These are phyloP conservation scores for Beauveria rudraprayagi DNA, from an alignment of 2,329 filamentous ascomycete genomes.

Conservation along the genomic window DNA sequence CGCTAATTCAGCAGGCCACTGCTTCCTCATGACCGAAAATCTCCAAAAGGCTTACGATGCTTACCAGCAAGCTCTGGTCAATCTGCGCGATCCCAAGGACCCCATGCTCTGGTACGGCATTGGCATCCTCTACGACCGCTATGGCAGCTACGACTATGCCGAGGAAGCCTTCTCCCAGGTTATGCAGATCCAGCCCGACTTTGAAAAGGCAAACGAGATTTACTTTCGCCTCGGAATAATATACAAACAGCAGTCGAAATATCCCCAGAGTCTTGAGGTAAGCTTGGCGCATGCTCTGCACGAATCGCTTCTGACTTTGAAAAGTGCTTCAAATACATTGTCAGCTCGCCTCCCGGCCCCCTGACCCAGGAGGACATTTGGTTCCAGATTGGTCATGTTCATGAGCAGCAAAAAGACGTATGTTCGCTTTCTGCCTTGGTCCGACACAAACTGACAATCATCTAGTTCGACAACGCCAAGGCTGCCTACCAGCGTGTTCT, in stretches of 20 bases:
- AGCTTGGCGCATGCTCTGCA: conserved; percentile 18
- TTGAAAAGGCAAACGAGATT: conserved; percentile 98
- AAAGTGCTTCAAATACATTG: conserved; percentile 97
- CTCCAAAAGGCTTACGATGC: conserved; percentile 93
- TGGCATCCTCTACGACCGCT: conserved; percentile 92
- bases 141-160: conserved; percentile 91
- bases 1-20: conserved; percentile 59
- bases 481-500: conserved; percentile 86
- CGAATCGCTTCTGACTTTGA: neutral
- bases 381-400: conserved; percentile 99
- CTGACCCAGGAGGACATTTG: conserved; percentile 97
- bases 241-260: conserved; percentile 97
- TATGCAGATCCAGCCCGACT: conserved; percentile 96
- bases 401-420: conserved; percentile 98
- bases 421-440: conserved; percentile 29
- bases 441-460: conserved; percentile 27
- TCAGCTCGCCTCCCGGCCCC: conserved; percentile 82
- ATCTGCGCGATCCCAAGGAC: conserved; percentile 90
- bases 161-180: conserved; percentile 98
- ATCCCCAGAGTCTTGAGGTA: conserved; percentile 84
- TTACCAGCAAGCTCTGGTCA: conserved; percentile 91
- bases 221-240: conserved; percentile 99
- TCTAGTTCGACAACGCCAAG: conserved; percentile 89
- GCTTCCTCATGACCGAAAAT: conserved; percentile 98
- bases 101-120: conserved; percentile 99